Conservation (phyloP, 371 early-diverging fungal genomes). For the Apophysomyces trapeziformis region DNA sequence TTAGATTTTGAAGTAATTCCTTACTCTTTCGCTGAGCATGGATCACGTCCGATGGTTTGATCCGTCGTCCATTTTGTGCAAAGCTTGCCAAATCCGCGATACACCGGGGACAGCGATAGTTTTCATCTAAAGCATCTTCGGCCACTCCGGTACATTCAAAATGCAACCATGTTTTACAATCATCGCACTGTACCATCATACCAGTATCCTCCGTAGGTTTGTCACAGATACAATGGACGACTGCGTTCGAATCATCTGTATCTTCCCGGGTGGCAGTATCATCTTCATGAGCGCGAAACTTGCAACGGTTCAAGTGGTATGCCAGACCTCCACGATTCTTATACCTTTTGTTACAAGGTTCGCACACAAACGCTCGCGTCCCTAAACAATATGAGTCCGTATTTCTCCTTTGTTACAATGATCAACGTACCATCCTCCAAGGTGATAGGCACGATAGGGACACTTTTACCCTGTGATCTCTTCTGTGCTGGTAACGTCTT, state of each 20-base stretch:
- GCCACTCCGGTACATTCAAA: slow-evolving; percentile 47
- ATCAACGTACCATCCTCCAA: slow-evolving; percentile 36
- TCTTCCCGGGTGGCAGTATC: slow-evolving; percentile 20
- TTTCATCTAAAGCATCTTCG: slow-evolving; percentile 25
- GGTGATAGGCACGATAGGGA: slow-evolving; percentile 15
- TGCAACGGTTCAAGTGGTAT: slow-evolving; percentile 51
- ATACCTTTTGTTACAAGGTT: slow-evolving; percentile 52
- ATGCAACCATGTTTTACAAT: slow-evolving; percentile 53
- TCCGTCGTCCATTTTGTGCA: slow-evolving; percentile 1
- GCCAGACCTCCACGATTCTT: slow-evolving; percentile 47
- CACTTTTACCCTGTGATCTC: not conserved
- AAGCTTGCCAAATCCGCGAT: slow-evolving; percentile 1
- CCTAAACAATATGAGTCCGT: slow-evolving; percentile 12
- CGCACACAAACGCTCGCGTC: slow-evolving; percentile 38
- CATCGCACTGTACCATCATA: slow-evolving; percentile 57
- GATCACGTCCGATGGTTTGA: slow-evolving; percentile 4
- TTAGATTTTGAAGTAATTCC: slow-evolving; percentile 19
- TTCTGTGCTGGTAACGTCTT: not conserved
- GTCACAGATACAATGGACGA: slow-evolving; percentile 49
- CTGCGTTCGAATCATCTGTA: slow-evolving; percentile 25
- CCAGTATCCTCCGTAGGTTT: slow-evolving; percentile 40
- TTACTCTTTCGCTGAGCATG: slow-evolving; percentile 11
- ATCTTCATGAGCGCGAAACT: slow-evolving; percentile 20
- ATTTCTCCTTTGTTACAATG: not conserved
- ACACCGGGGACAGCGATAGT: slow-evolving; percentile 41